Evolutionary conservation across 768 basidiomycete genomes (phyloP).

Genomic region (Kondoa subrosea): DNA sequence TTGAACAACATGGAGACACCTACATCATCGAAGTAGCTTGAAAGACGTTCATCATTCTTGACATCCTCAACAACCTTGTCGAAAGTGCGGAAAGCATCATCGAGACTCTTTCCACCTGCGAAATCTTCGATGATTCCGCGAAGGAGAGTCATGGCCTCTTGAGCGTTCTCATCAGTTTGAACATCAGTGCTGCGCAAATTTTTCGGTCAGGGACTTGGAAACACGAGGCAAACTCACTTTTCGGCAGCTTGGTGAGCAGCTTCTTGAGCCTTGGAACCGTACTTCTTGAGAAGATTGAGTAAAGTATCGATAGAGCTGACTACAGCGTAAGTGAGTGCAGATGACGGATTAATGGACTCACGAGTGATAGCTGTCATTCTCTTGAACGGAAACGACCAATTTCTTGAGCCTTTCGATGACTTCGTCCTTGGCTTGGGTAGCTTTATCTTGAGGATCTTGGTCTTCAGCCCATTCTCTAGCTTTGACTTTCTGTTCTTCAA

Average conservation of each 20-base stretch:
- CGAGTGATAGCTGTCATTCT: constrained; percentile 5
- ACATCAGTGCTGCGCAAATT: constrained; percentile 21
- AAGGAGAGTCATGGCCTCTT: constrained; percentile 32
- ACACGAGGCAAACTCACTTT: constrained; percentile 19
- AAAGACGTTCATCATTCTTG: constrained; percentile 31
- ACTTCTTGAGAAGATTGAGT: constrained; percentile 33
- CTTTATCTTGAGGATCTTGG: constrained; percentile 30
- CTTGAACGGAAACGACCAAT: constrained; percentile 16
- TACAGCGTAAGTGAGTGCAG: neutral
- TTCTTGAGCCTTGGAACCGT: constrained; percentile 31
- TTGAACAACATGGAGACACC: constrained; percentile 21
- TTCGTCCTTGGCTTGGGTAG: constrained; percentile 28
- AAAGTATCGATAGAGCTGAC: constrained; percentile 28
- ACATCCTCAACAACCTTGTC: constrained; percentile 31
- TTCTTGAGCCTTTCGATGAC: constrained; percentile 31
- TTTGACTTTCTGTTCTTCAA: constrained; percentile 28
- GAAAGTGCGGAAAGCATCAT: constrained; percentile 29
- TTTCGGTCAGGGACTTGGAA: neutral
- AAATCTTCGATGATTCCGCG: constrained; percentile 32
- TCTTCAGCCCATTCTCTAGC: constrained; percentile 30
- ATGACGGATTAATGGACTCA: neutral
- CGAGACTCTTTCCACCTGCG: constrained; percentile 27
- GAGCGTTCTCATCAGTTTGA: constrained; percentile 30
- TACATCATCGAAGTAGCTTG: constrained; percentile 30
- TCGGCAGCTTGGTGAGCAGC: constrained; percentile 25